Percentiles rank a stretch among this genome's conserved stretches.
Evolutionary conservation across 2,329 filamentous ascomycete genomes (phyloP).

Genomic region (Talaromyces sp.): DNA sequence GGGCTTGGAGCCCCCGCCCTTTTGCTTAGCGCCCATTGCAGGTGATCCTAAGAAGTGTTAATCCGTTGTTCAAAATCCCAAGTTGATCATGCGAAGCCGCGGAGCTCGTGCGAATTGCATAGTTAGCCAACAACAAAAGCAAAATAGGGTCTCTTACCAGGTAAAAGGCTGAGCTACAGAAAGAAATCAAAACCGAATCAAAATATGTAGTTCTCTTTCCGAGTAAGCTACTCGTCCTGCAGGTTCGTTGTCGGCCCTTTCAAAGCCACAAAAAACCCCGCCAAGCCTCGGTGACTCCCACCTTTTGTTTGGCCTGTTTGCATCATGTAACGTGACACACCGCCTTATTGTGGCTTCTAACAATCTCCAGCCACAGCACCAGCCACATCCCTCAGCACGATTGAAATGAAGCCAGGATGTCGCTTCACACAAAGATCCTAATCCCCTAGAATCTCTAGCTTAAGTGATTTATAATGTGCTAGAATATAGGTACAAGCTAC

Average conservation of each 20-base stretch:
- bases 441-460: too few relatives aligned
- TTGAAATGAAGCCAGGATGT: too few relatives aligned
- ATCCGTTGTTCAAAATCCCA: not conserved
- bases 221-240: not conserved
- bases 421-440: too few relatives aligned
- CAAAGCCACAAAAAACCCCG: slow-evolving; percentile 35
- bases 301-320: slow-evolving; percentile 33
- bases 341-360: not conserved
- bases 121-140: not conserved
- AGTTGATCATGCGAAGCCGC: not conserved
- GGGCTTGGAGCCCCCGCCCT: slow-evolving; percentile 34
- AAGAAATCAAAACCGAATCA: not conserved
- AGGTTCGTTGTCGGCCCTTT: slow-evolving; percentile 14
- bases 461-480: too few relatives aligned
- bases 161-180: slow-evolving; percentile 1
- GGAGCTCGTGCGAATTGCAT: not conserved
- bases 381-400: not conserved
- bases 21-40: slow-evolving; percentile 41
- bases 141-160: slow-evolving; percentile 8
- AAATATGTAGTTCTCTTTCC: not conserved
- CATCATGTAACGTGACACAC: slow-evolving; percentile 11
- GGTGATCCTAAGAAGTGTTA: slow-evolving; percentile 6
- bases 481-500: too few relatives aligned
- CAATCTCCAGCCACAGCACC: not conserved
- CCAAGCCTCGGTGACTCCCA: slow-evolving; percentile 34